Base-by-base conservation (phyloP, 345 rosid species). In the Bruguiera parviflora region DNA sequence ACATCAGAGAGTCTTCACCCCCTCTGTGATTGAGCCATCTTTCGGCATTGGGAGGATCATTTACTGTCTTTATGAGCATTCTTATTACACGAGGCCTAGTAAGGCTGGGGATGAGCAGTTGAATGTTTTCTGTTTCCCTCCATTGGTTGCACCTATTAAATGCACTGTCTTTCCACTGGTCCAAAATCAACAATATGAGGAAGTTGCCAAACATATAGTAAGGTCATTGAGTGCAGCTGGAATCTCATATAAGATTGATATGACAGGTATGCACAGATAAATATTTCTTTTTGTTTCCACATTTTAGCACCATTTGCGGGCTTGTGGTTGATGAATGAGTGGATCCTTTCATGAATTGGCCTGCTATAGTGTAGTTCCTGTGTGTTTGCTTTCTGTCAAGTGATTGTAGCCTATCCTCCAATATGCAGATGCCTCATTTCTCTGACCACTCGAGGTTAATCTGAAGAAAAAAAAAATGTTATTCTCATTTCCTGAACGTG, bases 1-100 rank as follows among this genome's bases (percentile, higher is more conserved):
- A 80, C 85, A 88, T 73, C 96, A 92, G 74, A 78, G 99, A 69
- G 89, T 85, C 64, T 94, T 92, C 78, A 92, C 91, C 4, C 96
- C 99, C 4, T 92, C 93, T 16, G 97, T 95, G 66, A 87, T 95
- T 58, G 97, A 89, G 61, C 99, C 99, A 52, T 95, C 96, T 0
- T 94, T 94, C 51, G 96, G 97, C 52, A 88, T 94, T 73, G 98
- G 98, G 20, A 85, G 98, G 43, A 94, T 92, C 59, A 88, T 94
- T 65, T 92, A 92, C 31, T 94, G 98, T 72, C 88, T 94, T 25
- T 92, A 66, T 53, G 96, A 94, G 81, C 98, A 94, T 72, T 88
- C 90, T 61, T 94, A 87, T 82, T 89, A 88, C 78, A 86, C 81
- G 28, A 89, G 96, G 76, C 84, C 97, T 13, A 86, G 91, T 82